phyloP scores from a whole-genome alignment of 371 early-diverging fungal genomes.

The Mycotypha africana region DNA sequence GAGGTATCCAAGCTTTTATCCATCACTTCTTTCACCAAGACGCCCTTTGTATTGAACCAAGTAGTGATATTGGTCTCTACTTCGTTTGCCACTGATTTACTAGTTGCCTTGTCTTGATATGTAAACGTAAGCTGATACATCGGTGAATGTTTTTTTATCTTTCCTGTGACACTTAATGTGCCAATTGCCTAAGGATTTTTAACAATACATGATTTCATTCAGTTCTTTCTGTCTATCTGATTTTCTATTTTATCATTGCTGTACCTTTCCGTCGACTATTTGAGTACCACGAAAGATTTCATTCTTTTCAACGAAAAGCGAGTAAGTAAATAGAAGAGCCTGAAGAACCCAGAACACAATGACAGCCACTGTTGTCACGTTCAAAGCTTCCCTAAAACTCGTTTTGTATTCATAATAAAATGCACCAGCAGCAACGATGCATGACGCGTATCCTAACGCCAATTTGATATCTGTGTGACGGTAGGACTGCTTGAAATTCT shows the following conservation, averaged over 20 bases:
- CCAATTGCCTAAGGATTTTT: constrained; percentile 8
- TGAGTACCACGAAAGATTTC: constrained; percentile 34
- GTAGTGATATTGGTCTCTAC: constrained; percentile 19
- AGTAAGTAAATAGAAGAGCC: constrained; percentile 14
- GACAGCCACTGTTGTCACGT: constrained; percentile 23
- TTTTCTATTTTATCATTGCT: not conserved
- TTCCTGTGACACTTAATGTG: constrained; percentile 18
- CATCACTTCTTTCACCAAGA: constrained; percentile 12
- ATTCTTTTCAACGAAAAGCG: constrained; percentile 24
- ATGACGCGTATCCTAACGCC: constrained; percentile 33
- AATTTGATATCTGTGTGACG: constrained; percentile 37
- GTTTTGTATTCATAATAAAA: constrained; percentile 36
- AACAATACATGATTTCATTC: not conserved
- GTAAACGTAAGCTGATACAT: constrained; percentile 15
- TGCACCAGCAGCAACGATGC: constrained; percentile 30
- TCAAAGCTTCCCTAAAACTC: constrained; percentile 27
- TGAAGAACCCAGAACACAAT: constrained; percentile 32
- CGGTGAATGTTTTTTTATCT: constrained; percentile 21
- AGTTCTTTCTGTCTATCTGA: not conserved
- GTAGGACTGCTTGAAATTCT: constrained; percentile 22
- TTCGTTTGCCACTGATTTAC: constrained; percentile 7
- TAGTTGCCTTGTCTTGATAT: constrained; percentile 13
- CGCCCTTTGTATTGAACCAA: constrained; percentile 34
- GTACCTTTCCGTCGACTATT: constrained; percentile 21
- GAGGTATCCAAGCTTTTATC: constrained; percentile 22